Percentiles rank a stretch among this genome's conserved stretches.
Conservation (phyloP, 2,329 filamentous ascomycete species). For the Alternaria alternata region DNA sequence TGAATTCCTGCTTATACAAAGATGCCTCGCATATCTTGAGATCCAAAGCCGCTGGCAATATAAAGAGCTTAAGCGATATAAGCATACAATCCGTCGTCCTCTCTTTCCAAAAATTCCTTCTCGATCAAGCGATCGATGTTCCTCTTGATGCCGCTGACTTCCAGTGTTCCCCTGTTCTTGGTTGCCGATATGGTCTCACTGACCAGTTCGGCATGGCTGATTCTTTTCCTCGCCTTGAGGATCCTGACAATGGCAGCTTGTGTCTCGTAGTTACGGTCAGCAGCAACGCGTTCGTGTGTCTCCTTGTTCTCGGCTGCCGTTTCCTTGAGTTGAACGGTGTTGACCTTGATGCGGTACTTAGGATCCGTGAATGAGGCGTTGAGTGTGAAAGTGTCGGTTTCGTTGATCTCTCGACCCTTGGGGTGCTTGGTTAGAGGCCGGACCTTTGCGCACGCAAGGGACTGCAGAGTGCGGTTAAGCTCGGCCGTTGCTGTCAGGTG, state of each 20-base stretch:
- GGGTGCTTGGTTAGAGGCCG: slow-evolving; percentile 86
- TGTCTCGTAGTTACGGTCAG: slow-evolving; percentile 93
- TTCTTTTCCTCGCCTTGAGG: slow-evolving; percentile 91
- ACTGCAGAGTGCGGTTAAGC: slow-evolving; percentile 90
- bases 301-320: slow-evolving; percentile 94
- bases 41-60: background rate
- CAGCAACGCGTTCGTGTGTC: slow-evolving; percentile 87
- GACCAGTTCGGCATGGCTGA: slow-evolving; percentile 86
- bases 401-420: slow-evolving; percentile 79
- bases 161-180: slow-evolving; percentile 83
- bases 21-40: background rate
- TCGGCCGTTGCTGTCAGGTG: slow-evolving; percentile 69
- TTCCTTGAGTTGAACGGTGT: slow-evolving; percentile 97
- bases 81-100: slow-evolving; percentile 52
- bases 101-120: slow-evolving; percentile 51
- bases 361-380: slow-evolving; percentile 79
- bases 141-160: slow-evolving; percentile 88
- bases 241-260: slow-evolving; percentile 97
- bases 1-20: background rate
- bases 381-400: slow-evolving; percentile 83
- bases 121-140: slow-evolving; percentile 86
- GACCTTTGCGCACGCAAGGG: slow-evolving; percentile 88
- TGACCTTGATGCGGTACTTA: slow-evolving; percentile 95
- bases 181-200: slow-evolving; percentile 93
- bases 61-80: slow-evolving; percentile 53